Evolutionary conservation across 306 rosid species (phyloP).

Genomic region (Herpetospermum pedunculosum): DNA sequence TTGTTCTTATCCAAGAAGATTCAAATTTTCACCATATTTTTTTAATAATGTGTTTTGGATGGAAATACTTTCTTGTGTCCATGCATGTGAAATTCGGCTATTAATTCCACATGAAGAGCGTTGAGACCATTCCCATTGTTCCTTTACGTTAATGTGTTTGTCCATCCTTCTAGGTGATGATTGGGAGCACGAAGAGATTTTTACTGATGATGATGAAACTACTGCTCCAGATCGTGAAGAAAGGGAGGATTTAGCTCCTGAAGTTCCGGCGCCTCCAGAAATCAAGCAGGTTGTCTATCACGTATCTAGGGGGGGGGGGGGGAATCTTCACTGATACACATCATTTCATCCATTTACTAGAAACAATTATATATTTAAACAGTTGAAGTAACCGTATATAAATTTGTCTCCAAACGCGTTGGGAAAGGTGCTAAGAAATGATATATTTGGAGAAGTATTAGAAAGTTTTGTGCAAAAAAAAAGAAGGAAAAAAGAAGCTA

Average conservation of each 20-base stretch:
- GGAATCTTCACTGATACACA: not conserved
- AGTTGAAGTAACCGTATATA: not conserved
- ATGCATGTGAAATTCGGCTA: not conserved
- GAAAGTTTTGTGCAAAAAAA: not conserved
- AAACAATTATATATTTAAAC: not conserved
- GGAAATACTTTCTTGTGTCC: not conserved
- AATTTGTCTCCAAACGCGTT: not conserved
- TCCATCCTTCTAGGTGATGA: constrained; percentile 57
- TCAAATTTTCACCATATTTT: not conserved
- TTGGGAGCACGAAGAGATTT: constrained; percentile 98
- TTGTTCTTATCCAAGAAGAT: not conserved
- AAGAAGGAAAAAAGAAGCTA: not conserved
- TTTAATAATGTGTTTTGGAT: not conserved
- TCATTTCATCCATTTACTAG: not conserved
- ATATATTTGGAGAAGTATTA: too few relatives aligned
- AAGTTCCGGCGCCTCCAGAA: constrained; percentile 95
- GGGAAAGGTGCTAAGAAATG: not conserved
- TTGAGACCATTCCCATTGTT: not conserved
- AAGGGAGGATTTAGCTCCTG: constrained; percentile 94
- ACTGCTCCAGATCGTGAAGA: constrained; percentile 89
- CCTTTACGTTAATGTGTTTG: not conserved
- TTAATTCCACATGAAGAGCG: not conserved
- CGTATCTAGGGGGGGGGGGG: too few relatives aligned
- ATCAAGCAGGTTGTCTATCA: constrained; percentile 86
- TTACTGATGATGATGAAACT: constrained; percentile 95